These are phyloP conservation scores for Waltiozyma sp. DNA, from an alignment of 1,139 yeast species.

Conservation along the genomic window DNA sequence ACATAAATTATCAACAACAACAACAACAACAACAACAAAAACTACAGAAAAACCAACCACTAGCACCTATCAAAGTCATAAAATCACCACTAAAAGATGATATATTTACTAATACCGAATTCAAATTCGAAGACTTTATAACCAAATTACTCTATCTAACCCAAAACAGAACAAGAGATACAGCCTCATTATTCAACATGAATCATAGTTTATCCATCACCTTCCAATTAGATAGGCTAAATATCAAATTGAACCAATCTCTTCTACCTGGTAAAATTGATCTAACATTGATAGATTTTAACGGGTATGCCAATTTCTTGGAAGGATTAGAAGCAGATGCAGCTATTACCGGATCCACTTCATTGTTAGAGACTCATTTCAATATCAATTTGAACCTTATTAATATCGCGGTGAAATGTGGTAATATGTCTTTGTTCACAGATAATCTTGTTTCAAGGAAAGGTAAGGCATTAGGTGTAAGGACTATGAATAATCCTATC, in stretches of 20 bases:
- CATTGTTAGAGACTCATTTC: slow-evolving; percentile 4
- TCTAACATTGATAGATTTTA: slow-evolving; percentile 4
- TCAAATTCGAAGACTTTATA: no score
- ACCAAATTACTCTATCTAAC: background rate
- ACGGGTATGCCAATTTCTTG: slow-evolving; percentile 1
- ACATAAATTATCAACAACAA: no score
- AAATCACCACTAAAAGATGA: no score
- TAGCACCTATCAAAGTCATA: no score
- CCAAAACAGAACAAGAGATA: background rate
- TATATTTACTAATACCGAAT: no score
- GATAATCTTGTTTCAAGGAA: slow-evolving; percentile 3
- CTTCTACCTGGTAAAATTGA: slow-evolving; percentile 8
- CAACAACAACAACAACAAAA: no score
- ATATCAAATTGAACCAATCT: slow-evolving; percentile 1
- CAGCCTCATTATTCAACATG: background rate
- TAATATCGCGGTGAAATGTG: slow-evolving; percentile 6
- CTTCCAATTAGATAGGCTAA: slow-evolving; percentile 1
- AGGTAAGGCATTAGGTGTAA: slow-evolving; percentile 1
- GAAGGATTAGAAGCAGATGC: slow-evolving; percentile 3
- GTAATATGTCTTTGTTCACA: slow-evolving; percentile 8
- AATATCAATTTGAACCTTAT: slow-evolving; percentile 8
- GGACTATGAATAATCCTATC: slow-evolving; percentile 3
- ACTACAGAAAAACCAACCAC: no score
- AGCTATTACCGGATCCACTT: slow-evolving; percentile 4
- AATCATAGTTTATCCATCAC: background rate